A percentile compares a stretch with the other conserved stretches of the same genome.
These are phyloP conservation scores for Penstemon davidsonii DNA, from an alignment of 257 asterid genomes.

Conservation along the genomic window DNA sequence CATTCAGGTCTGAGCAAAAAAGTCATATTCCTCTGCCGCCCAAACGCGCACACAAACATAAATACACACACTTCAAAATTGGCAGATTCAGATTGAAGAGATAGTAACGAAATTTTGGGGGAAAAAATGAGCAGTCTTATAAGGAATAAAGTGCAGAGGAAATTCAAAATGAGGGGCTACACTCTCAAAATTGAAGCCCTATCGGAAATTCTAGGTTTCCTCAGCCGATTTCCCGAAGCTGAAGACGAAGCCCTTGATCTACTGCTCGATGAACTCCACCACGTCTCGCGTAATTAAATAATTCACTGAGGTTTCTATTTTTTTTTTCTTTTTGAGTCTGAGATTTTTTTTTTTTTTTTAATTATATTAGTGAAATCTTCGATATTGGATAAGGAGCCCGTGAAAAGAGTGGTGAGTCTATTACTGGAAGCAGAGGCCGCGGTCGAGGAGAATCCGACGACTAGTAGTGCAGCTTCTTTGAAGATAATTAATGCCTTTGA, in stretches of 20 bases:
- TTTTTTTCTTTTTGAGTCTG: too few relatives aligned
- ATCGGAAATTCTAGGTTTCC: conserved; percentile 62
- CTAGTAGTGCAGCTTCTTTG: conserved; percentile 58
- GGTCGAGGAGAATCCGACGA: conserved; percentile 52
- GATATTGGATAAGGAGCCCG: conserved; percentile 74
- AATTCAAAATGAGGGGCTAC: conserved; percentile 90
- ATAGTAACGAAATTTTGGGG: too few relatives aligned
- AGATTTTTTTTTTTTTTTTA: not conserved
- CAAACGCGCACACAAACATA: conserved; percentile 10
- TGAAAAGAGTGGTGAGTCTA: conserved; percentile 53
- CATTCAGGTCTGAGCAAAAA: not conserved
- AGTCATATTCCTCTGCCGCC: conserved; percentile 26
- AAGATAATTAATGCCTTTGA: conserved; percentile 72
- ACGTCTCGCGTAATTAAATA: not conserved
- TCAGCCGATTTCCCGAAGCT: conserved; percentile 57
- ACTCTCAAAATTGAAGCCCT: conserved; percentile 79
- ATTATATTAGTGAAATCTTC: conserved; percentile 69
- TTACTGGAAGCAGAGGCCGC: conserved; percentile 66
- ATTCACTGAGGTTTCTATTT: too few relatives aligned
- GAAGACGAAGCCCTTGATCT: conserved; percentile 72
- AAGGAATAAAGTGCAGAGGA: conserved; percentile 79
- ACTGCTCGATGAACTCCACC: conserved; percentile 78
- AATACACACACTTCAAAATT: not conserved
- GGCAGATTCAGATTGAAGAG: conserved; percentile 5
- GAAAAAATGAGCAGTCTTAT: conserved; percentile 43